phyloP scores from a whole-genome alignment of 768 basidiomycete genomes.

The Lentinula sp. region DNA sequence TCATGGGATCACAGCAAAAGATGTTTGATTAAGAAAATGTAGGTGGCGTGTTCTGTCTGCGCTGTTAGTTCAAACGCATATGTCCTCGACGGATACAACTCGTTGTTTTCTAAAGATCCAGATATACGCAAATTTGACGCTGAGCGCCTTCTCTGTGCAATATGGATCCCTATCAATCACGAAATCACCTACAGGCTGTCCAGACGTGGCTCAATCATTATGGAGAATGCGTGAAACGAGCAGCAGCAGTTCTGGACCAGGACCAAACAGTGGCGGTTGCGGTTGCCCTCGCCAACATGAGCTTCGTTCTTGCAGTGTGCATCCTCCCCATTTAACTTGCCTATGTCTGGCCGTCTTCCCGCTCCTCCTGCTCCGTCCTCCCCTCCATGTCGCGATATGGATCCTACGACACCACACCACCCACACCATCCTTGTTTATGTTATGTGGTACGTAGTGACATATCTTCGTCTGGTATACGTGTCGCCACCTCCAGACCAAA shows the following conservation, averaged over 20 bases:
- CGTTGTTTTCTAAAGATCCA: slow-evolving; percentile 55
- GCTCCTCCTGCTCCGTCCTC: background rate
- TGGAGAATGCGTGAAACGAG: slow-evolving; percentile 40
- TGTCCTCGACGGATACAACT: slow-evolving; percentile 55
- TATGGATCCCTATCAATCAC: slow-evolving; percentile 55
- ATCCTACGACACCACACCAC: background rate
- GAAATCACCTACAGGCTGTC: slow-evolving; percentile 55
- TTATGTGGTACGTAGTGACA: background rate
- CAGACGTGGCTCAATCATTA: slow-evolving; percentile 64
- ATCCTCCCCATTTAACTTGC: background rate
- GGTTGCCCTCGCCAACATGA: slow-evolving; percentile 7
- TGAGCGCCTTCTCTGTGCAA: slow-evolving; percentile 62
- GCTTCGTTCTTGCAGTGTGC: slow-evolving; percentile 3
- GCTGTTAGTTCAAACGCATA: slow-evolving; percentile 29
- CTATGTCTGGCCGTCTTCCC: background rate
- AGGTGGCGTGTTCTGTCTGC: slow-evolving; percentile 17
- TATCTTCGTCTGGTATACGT: background rate
- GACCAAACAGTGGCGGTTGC: background rate
- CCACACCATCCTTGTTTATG: background rate
- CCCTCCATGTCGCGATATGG: background rate
- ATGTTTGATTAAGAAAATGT: slow-evolving; percentile 76
- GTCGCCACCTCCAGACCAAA: background rate
- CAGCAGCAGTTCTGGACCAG: background rate
- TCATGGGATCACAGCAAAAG: slow-evolving; percentile 85
- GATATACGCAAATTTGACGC: slow-evolving; percentile 69